These are phyloP conservation scores for Oldenlandia corymbosa DNA, from an alignment of 257 asterid genomes.

Conservation along the genomic window DNA sequence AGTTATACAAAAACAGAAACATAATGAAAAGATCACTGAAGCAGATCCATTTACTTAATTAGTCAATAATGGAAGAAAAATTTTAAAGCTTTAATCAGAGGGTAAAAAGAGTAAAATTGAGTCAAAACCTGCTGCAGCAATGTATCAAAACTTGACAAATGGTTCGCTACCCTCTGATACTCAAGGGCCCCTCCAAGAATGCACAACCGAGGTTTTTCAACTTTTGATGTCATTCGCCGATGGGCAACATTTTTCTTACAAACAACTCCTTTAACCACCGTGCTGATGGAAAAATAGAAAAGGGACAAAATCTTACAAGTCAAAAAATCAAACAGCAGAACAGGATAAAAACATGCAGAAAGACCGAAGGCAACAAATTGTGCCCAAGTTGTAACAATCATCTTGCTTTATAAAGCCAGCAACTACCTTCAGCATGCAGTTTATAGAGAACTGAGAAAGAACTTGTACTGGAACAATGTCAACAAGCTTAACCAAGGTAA, in stretches of 20 bases:
- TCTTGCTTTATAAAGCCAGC: not conserved
- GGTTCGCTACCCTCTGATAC: conserved; percentile 75
- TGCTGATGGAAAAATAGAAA: conserved; percentile 33
- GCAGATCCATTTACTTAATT: conserved; percentile 3
- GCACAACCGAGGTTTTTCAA: conserved; percentile 54
- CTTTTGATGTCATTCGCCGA: conserved; percentile 60
- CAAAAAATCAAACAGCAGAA: no score
- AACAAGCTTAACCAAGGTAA: not conserved
- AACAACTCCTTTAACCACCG: conserved; percentile 66
- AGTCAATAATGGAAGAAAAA: not conserved
- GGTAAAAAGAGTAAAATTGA: conserved; percentile 3
- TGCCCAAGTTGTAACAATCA: not conserved
- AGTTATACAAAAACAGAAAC: conserved; percentile 9
- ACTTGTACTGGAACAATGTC: not conserved
- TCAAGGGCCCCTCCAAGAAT: conserved; percentile 84
- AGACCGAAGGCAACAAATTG: no score
- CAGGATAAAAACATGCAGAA: no score
- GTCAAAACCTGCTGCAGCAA: conserved; percentile 69
- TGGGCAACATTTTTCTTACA: conserved; percentile 86
- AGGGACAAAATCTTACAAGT: not conserved
- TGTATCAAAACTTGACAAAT: conserved; percentile 74
- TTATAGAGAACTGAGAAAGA: not conserved
- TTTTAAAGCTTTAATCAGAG: conserved; percentile 11
- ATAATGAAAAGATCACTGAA: not conserved
- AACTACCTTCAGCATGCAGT: not conserved